These are phyloP conservation scores for Zangia roseola DNA, from an alignment of 768 basidiomycete genomes.

Conservation along the genomic window DNA sequence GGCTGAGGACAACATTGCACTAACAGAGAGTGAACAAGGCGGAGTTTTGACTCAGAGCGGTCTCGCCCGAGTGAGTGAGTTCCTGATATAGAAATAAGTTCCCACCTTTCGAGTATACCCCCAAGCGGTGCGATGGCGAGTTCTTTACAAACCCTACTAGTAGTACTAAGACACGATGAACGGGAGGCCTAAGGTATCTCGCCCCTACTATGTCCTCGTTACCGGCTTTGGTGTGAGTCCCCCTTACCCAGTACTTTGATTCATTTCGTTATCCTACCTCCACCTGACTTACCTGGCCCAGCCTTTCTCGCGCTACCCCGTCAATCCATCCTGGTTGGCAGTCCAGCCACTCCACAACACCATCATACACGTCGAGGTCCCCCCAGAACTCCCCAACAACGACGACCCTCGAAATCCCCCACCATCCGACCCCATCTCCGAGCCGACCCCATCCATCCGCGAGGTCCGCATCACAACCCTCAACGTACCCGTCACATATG, in stretches of 20 bases:
- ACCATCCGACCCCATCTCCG: not conserved
- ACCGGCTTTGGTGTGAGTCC: constrained; percentile 56
- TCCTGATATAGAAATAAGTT: constrained; percentile 4
- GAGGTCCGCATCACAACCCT: constrained; percentile 61
- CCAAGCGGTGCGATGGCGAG: constrained; percentile 28
- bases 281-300: constrained; percentile 30
- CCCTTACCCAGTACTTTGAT: constrained; percentile 22
- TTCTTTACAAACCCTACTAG: constrained; percentile 21
- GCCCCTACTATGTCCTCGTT: constrained; percentile 45
- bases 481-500: constrained; percentile 58
- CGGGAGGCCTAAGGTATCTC: too few species aligned
- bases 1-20: constrained; percentile 60
- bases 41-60: constrained; percentile 9
- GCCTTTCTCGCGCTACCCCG: constrained; percentile 55
- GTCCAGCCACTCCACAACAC: constrained; percentile 61
- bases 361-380: constrained; percentile 42
- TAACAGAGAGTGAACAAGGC: constrained; percentile 15
- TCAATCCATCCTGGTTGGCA: constrained; percentile 74
- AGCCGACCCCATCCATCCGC: constrained; percentile 23
- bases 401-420: constrained; percentile 15
- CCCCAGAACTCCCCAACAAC: constrained; percentile 19
- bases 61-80: constrained; percentile 1
- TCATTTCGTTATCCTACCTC: constrained; percentile 17
- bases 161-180: too few species aligned
- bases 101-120: not conserved